Evolutionary conservation across 2,329 filamentous ascomycete species (phyloP).

Genomic region (Thelonectria discophora): DNA sequence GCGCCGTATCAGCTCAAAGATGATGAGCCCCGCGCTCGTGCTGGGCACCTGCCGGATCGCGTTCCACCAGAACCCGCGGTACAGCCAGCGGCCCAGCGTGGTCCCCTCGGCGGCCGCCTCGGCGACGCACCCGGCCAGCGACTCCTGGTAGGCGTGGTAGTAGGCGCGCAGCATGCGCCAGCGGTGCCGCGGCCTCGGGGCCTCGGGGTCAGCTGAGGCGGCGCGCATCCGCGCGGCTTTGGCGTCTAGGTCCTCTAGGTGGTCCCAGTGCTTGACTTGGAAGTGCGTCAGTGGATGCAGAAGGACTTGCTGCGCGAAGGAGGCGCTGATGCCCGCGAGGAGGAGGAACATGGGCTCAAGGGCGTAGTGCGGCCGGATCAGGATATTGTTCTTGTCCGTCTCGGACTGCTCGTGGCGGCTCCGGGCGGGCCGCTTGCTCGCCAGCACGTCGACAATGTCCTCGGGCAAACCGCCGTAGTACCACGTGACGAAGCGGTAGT

Average conservation of each 20-base stretch:
- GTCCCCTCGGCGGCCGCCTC: constrained; percentile 66
- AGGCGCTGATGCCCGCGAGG: constrained; percentile 73
- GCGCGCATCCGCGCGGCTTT: constrained; percentile 59
- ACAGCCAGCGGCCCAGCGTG: constrained; percentile 70
- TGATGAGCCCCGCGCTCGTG: constrained; percentile 79
- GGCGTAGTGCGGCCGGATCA: constrained; percentile 78
- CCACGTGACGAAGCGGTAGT: constrained; percentile 75
- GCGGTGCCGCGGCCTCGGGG: constrained; percentile 43
- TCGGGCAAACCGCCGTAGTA: constrained; percentile 71
- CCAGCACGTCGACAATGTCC: constrained; percentile 60
- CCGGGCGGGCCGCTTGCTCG: constrained; percentile 54
- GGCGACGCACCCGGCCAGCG: constrained; percentile 66
- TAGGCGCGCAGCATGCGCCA: constrained; percentile 71
- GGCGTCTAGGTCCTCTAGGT: constrained; percentile 76
- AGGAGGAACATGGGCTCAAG: constrained; percentile 78
- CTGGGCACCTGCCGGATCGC: constrained; percentile 79
- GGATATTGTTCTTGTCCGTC: constrained; percentile 47
- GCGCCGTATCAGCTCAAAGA: constrained; percentile 78
- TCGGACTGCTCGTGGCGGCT: constrained; percentile 25
- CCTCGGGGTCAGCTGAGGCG: constrained; percentile 42
- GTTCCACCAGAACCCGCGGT: constrained; percentile 75
- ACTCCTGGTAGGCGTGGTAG: constrained; percentile 75
- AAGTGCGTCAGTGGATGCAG: constrained; percentile 77
- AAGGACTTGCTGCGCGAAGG: constrained; percentile 72
- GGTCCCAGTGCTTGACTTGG: constrained; percentile 77